These are phyloP conservation scores for Pseudogymnoascus sp. DNA, from an alignment of 2,329 filamentous ascomycete species.

Conservation along the genomic window DNA sequence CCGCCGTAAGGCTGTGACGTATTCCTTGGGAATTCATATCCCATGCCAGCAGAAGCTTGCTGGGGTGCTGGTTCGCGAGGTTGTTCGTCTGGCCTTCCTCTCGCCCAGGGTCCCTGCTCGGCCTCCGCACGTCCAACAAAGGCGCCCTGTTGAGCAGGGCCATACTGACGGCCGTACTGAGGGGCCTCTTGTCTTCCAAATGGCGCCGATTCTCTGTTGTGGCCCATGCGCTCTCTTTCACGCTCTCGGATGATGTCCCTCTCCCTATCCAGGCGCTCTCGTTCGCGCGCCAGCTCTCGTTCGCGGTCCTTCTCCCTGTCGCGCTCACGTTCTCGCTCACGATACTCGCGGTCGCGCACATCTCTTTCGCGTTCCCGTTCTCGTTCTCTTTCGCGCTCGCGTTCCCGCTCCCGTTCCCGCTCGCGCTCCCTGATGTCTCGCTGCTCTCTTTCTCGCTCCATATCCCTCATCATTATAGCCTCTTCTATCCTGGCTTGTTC, in stretches of 20 bases:
- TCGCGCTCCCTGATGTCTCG: slow-evolving; percentile 16
- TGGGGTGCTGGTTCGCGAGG: slow-evolving; percentile 13
- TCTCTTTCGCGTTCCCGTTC: slow-evolving; percentile 34
- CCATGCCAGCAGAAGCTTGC: slow-evolving; percentile 13
- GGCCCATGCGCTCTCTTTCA: slow-evolving; percentile 3
- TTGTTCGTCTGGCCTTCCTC: slow-evolving; percentile 14
- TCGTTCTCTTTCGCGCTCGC: slow-evolving; percentile 35
- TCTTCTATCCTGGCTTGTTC: slow-evolving; percentile 36
- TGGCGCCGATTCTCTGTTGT: not conserved
- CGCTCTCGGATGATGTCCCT: slow-evolving; percentile 7
- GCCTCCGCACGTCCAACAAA: slow-evolving; percentile 23
- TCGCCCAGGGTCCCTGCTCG: slow-evolving; percentile 24
- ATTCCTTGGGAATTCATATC: slow-evolving; percentile 23
- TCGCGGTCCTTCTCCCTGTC: slow-evolving; percentile 32
- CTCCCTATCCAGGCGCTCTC: slow-evolving; percentile 14
- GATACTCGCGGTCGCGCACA: slow-evolving; percentile 12
- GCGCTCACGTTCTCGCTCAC: slow-evolving; percentile 37
- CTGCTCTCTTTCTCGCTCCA: slow-evolving; percentile 33
- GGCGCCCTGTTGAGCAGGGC: slow-evolving; percentile 15
- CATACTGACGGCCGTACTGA: slow-evolving; percentile 15
- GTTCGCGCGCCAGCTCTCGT: slow-evolving; percentile 6
- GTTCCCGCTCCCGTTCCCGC: slow-evolving; percentile 20
- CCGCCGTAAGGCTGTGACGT: slow-evolving; percentile 20
- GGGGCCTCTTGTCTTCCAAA: slow-evolving; percentile 8
- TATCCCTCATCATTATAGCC: slow-evolving; percentile 36